phyloP scores from a whole-genome alignment of 2,329 filamentous ascomycete species.

The Sordariomycetes sp. region DNA sequence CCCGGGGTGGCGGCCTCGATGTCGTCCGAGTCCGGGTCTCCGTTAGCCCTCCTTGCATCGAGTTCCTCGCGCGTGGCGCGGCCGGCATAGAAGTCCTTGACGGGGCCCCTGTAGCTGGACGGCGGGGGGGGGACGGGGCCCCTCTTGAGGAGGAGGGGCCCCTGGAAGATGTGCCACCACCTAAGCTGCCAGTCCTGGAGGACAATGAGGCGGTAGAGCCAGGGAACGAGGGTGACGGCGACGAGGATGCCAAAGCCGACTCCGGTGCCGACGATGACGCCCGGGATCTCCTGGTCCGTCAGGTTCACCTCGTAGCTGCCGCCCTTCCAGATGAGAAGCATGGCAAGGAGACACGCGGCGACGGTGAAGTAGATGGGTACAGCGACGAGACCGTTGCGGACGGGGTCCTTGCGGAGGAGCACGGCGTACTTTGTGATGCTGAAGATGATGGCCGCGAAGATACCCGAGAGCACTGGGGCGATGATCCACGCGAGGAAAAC shows the following conservation, averaged over 20 bases:
- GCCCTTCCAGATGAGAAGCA: conserved; percentile 48
- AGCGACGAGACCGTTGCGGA: conserved; percentile 34
- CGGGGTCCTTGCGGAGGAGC: conserved; percentile 37
- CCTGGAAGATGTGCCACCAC: conserved; percentile 36
- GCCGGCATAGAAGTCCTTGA: conserved; percentile 43
- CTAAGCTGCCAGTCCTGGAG: conserved; percentile 47
- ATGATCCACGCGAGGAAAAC: conserved; percentile 50
- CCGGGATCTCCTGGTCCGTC: conserved; percentile 31
- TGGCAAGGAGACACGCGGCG: conserved; percentile 37
- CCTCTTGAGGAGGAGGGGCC: conserved; percentile 36
- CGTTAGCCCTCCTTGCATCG: conserved; percentile 10
- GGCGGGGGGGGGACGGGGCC: conserved; percentile 26
- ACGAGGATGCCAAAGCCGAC: conserved; percentile 34
- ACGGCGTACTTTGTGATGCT: conserved; percentile 41
- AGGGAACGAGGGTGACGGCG: conserved; percentile 41
- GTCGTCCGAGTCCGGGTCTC: conserved; percentile 4
- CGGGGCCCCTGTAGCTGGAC: conserved; percentile 21
- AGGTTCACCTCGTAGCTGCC: conserved; percentile 31
- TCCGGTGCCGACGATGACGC: conserved; percentile 39
- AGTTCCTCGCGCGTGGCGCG: conserved; percentile 35
- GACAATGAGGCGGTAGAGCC: conserved; percentile 43
- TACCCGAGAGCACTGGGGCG: conserved; percentile 39
- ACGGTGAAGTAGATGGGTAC: conserved; percentile 45
- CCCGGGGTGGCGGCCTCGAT: conserved; percentile 10
- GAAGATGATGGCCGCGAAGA: conserved; percentile 41